Percentiles rank a stretch among this genome's conserved stretches.
phyloP scores from a whole-genome alignment of 768 basidiomycete genomes.

The Tubosaeta sp. region DNA sequence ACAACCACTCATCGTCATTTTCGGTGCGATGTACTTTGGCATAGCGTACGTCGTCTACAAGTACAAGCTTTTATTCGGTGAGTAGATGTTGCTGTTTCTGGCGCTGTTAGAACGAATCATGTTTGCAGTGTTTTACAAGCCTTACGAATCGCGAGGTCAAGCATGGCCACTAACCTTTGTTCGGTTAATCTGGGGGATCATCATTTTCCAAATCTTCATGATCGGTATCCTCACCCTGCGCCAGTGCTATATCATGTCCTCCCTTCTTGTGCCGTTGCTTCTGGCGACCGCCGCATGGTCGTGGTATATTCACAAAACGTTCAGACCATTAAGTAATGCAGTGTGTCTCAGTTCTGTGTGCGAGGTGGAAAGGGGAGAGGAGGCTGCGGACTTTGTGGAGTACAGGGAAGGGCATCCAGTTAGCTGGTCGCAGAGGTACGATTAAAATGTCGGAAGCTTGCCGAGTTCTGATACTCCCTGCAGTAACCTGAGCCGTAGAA shows the following conservation, averaged over 20 bases:
- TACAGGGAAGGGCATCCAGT: conserved; percentile 83
- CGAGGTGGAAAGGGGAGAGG: conserved; percentile 88
- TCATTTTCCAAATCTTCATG: conserved; percentile 97
- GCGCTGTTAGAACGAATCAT: neutral
- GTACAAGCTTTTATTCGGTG: conserved; percentile 93
- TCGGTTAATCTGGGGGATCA: conserved; percentile 86
- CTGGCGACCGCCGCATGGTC: conserved; percentile 73
- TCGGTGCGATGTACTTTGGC: conserved; percentile 97
- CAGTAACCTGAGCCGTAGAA: conserved; percentile 77
- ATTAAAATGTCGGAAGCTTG: neutral
- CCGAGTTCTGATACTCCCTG: neutral
- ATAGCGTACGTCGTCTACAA: conserved; percentile 95
- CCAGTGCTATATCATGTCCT: conserved; percentile 54
- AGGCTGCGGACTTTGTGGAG: conserved; percentile 71
- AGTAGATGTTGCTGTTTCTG: conserved; percentile 21
- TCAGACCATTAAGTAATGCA: conserved; percentile 71
- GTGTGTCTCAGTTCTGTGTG: conserved; percentile 83
- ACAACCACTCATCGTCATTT: conserved; percentile 91
- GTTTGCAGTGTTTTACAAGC: conserved; percentile 88
- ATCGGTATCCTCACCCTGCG: conserved; percentile 83
- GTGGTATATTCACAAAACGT: conserved; percentile 66
- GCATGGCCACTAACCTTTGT: conserved; percentile 97
- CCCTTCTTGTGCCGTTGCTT: conserved; percentile 72
- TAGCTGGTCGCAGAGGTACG: conserved; percentile 80
- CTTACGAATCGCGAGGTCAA: conserved; percentile 95